Evolutionary conservation across 306 rosid species (phyloP).

Genomic region (Vigna trinervia): DNA sequence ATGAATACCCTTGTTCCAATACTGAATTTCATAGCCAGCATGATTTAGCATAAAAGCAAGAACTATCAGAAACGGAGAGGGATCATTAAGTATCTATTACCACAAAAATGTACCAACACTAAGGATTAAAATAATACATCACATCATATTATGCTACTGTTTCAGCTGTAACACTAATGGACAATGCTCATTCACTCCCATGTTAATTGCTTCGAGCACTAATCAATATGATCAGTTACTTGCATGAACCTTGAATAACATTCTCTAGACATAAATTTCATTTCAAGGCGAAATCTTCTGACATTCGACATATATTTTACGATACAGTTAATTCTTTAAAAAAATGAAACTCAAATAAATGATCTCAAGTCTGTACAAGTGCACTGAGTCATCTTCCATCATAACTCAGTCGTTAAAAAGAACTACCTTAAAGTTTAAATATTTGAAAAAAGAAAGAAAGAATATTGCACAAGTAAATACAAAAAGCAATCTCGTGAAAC

Average conservation of each 20-base stretch:
- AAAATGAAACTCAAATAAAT: conserved; percentile 42
- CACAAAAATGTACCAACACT: no score
- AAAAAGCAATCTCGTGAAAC: conserved; percentile 54
- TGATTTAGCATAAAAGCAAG: neutral
- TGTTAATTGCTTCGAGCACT: neutral
- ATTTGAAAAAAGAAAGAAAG: conserved; percentile 28
- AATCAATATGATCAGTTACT: neutral
- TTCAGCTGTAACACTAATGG: neutral
- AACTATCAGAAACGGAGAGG: neutral
- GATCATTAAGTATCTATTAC: no score
- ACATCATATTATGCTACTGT: neutral
- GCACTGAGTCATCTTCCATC: conserved; percentile 48
- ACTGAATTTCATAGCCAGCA: neutral
- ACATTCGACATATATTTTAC: conserved; percentile 6
- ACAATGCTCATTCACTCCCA: neutral
- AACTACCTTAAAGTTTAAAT: conserved; percentile 44
- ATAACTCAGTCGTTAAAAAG: conserved; percentile 43
- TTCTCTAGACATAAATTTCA: conserved; percentile 6
- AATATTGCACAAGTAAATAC: conserved; percentile 47
- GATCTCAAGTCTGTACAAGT: conserved; percentile 51
- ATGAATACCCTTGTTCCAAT: neutral
- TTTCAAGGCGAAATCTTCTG: neutral
- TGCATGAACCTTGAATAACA: neutral
- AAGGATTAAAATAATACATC: neutral
- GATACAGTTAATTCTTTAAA: conserved; percentile 17